A percentile compares a stretch with the other conserved stretches of the same genome.
These are phyloP conservation scores for Talaromyces thailandensis DNA, from an alignment of 495 filamentous ascomycete genomes.

Conservation along the genomic window DNA sequence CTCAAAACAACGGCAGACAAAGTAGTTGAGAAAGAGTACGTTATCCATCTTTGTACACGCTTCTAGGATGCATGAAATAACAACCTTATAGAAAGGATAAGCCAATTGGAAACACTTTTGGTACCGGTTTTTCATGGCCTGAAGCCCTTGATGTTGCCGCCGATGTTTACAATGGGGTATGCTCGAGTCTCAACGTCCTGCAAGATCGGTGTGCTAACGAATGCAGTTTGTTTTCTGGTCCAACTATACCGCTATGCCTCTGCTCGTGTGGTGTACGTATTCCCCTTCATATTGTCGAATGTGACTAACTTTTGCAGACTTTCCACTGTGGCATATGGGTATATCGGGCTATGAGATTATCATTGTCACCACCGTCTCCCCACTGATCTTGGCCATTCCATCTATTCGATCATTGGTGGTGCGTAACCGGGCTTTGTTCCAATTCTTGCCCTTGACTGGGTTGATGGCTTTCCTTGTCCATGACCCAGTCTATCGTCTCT, in stretches of 20 bases:
- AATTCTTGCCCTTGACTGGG: slow-evolving; percentile 69
- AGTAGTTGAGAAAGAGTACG: slow-evolving; percentile 83
- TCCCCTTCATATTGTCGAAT: background rate
- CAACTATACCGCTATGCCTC: slow-evolving; percentile 75
- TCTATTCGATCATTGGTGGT: slow-evolving; percentile 58
- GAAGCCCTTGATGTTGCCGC: slow-evolving; percentile 74
- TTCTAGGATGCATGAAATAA: slow-evolving; percentile 10
- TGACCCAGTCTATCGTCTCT: slow-evolving; percentile 68
- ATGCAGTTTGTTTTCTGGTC: slow-evolving; percentile 91
- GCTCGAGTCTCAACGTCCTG: slow-evolving; percentile 12
- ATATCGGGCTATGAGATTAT: slow-evolving; percentile 93
- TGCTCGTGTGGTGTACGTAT: slow-evolving; percentile 85
- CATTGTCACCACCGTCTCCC: slow-evolving; percentile 76
- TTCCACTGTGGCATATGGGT: slow-evolving; percentile 99
- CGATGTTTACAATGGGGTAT: slow-evolving; percentile 88
- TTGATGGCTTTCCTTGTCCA: slow-evolving; percentile 71
- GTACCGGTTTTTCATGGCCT: slow-evolving; percentile 60
- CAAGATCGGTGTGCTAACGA: slow-evolving; percentile 17
- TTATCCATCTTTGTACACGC: slow-evolving; percentile 9
- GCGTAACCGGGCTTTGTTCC: slow-evolving; percentile 57
- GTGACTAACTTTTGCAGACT: slow-evolving; percentile 48
- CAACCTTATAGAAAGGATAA: slow-evolving; percentile 59
- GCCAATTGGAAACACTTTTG: slow-evolving; percentile 59
- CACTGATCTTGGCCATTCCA: slow-evolving; percentile 66
- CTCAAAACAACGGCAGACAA: slow-evolving; percentile 60